These are phyloP conservation scores for Fusarium coffeatum DNA, from an alignment of 2,329 filamentous ascomycete genomes.

Conservation along the genomic window DNA sequence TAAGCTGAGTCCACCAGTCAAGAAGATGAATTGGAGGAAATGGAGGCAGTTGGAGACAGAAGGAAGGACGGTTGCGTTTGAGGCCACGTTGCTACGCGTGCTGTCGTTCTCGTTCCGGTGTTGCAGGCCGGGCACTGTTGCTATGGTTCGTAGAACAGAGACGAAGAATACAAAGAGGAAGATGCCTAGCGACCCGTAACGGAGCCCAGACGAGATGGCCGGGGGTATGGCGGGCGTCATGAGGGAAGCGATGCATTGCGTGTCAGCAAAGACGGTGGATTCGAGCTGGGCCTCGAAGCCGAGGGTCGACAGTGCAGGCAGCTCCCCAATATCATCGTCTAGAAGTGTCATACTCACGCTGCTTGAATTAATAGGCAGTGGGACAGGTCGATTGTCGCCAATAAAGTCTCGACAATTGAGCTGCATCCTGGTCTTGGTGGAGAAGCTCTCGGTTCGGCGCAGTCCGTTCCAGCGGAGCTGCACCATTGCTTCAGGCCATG, in stretches of 20 bases:
- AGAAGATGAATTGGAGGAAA: neutral
- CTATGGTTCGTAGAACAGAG: neutral
- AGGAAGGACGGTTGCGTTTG: neutral
- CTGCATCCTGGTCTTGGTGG: neutral
- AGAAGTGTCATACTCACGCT: neutral
- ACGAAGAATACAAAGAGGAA: neutral
- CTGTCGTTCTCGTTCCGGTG: neutral
- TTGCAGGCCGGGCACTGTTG: neutral
- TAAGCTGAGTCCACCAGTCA: neutral
- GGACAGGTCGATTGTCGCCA: fast-evolving
- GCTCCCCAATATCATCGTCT: neutral
- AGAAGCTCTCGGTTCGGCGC: neutral
- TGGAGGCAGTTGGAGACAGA: neutral
- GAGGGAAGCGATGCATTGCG: neutral
- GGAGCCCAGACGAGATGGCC: neutral
- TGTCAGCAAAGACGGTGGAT: neutral
- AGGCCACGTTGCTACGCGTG: neutral
- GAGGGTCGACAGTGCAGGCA: neutral
- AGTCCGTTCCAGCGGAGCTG: neutral
- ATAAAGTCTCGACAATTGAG: fast-evolving
- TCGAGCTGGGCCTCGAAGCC: neutral
- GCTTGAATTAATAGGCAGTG: neutral
- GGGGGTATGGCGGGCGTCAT: neutral
- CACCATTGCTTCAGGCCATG: neutral
- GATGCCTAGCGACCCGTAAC: neutral